Percentiles rank a stretch among this genome's conserved stretches.
These are phyloP conservation scores for Schizophyllum amplum DNA, from an alignment of 1,284 basidiomycete genomes.

Conservation along the genomic window DNA sequence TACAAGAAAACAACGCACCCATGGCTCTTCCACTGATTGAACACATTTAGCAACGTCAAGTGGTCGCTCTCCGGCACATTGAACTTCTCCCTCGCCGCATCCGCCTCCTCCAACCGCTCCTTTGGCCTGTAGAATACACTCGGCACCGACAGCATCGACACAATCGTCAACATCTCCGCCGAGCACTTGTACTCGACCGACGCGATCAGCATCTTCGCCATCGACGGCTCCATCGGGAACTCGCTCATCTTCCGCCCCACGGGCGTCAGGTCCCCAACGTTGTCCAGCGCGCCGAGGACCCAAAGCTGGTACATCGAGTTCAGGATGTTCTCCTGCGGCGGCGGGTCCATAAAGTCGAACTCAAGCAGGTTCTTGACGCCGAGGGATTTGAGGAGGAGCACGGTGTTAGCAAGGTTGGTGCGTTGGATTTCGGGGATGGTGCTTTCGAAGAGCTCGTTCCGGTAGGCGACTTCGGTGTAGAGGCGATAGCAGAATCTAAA, in stretches of 20 bases:
- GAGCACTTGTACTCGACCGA: constrained; percentile 93
- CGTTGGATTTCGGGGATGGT: constrained; percentile 98
- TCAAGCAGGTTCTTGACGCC: constrained; percentile 97
- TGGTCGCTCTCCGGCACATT: constrained; percentile 98
- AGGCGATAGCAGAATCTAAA: constrained; percentile 86
- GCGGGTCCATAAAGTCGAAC: constrained; percentile 99
- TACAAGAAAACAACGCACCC: constrained; percentile 41
- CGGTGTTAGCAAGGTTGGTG: constrained; percentile 96
- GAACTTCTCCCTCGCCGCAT: constrained; percentile 96
- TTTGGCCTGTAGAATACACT: constrained; percentile 95
- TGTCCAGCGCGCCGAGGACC: constrained; percentile 96
- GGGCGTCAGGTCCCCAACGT: constrained; percentile 91
- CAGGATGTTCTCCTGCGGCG: constrained; percentile 87
- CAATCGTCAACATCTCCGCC: constrained; percentile 94
- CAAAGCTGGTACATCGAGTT: constrained; percentile 99
- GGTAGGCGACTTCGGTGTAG: constrained; percentile 80
- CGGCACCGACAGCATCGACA: constrained; percentile 97
- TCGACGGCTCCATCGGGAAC: constrained; percentile 96
- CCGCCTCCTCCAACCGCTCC: constrained; percentile 92
- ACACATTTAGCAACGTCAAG: constrained; percentile 92
- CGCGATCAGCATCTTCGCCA: constrained; percentile 97
- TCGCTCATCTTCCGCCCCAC: constrained; percentile 96
- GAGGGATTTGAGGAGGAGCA: constrained; percentile 87
- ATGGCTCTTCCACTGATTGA: constrained; percentile 96
- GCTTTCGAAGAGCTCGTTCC: constrained; percentile 86